phyloP scores from a whole-genome alignment of 169 alveolate genomes.

The Eimeria sp. region DNA sequence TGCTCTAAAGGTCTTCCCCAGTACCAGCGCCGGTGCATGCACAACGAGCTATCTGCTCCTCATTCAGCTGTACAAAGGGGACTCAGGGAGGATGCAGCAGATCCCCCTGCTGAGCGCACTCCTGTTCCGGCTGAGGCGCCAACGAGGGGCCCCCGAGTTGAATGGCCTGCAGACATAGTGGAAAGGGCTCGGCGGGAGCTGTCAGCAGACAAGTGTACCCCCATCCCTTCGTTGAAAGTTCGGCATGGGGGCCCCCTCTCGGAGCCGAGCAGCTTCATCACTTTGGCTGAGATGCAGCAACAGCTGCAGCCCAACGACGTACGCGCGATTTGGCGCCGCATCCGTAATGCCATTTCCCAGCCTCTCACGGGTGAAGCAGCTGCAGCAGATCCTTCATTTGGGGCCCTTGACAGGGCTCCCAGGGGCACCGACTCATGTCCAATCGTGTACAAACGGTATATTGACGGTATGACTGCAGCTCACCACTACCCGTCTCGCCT shows the following conservation, averaged over 20 bases:
- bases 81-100: background rate
- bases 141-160: background rate
- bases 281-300: slow-evolving; percentile 7
- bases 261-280: background rate
- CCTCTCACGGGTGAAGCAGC: slow-evolving; percentile 30
- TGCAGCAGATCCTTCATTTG: background rate
- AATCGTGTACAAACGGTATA: slow-evolving; percentile 45
- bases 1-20: background rate
- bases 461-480: slow-evolving; percentile 78
- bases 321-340: slow-evolving; percentile 36
- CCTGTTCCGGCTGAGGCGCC: background rate
- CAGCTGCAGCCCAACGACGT: slow-evolving; percentile 15
- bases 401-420: slow-evolving; percentile 25
- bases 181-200: slow-evolving; percentile 41
- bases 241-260: background rate
- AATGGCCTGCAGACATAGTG: slow-evolving; percentile 48
- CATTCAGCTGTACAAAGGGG: background rate
- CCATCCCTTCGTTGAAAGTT: background rate
- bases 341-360: slow-evolving; percentile 9
- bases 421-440: slow-evolving; percentile 24
- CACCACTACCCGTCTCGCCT: slow-evolving; percentile 81
- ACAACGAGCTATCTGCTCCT: background rate
- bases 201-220: background rate
- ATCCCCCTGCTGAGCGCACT: background rate
- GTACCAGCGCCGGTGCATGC: background rate